Evolutionary conservation across 2,329 filamentous ascomycete genomes (phyloP).

Genomic region (Cadophora malorum): DNA sequence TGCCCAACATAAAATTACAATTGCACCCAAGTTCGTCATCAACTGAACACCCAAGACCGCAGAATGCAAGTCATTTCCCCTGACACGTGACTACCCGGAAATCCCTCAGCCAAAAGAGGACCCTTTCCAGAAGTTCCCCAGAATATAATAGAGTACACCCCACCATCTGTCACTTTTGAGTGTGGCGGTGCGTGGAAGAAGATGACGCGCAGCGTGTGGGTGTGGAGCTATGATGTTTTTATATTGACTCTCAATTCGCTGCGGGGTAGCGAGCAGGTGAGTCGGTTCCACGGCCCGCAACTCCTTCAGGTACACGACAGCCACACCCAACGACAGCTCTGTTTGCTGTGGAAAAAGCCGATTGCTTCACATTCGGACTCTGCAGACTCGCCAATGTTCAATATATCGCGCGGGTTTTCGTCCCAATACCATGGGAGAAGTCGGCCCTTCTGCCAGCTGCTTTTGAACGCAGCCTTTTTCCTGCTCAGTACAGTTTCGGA

Average conservation of each 20-base stretch:
- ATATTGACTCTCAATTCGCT: conserved; percentile 13
- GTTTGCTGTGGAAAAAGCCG: neutral
- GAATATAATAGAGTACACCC: neutral
- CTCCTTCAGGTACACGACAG: conserved; percentile 15
- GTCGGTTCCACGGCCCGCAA: conserved; percentile 8
- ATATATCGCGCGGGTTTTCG: conserved; percentile 10
- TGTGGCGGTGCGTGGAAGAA: conserved; percentile 3
- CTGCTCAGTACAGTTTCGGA: neutral
- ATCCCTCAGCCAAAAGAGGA: conserved; percentile 15
- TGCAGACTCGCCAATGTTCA: neutral
- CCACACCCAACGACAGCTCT: conserved; percentile 10
- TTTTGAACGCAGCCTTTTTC: neutral
- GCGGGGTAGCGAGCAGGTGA: conserved; percentile 10
- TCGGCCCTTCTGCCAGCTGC: conserved; percentile 11
- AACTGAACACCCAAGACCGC: conserved; percentile 3
- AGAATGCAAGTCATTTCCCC: neutral
- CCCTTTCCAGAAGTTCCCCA: conserved; percentile 2
- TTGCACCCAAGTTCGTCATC: conserved; percentile 9
- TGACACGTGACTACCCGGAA: conserved; percentile 10
- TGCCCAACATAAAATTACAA: conserved; percentile 16
- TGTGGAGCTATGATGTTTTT: neutral
- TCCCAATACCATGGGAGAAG: conserved; percentile 6
- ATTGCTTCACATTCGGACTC: neutral
- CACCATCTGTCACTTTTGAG: neutral
- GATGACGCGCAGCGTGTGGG: conserved; percentile 6